Evolutionary conservation across 2,329 filamentous ascomycete genomes (phyloP), one percentile per base, ranked within the genome.

Genomic region (Dichotomopilus funicola): DNA sequence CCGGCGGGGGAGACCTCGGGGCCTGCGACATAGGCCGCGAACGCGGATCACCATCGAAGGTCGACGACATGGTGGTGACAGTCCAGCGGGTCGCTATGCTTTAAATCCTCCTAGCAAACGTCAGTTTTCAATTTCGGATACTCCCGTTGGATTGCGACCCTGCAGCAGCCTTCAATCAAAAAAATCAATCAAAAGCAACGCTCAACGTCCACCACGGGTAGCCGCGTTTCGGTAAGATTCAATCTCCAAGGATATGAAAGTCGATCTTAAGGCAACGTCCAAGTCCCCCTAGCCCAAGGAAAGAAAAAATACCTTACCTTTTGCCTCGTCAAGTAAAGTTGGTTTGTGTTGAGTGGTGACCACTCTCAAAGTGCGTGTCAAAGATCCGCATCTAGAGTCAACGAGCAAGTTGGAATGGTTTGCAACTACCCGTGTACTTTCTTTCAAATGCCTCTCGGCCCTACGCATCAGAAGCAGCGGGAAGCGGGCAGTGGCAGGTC

Each of bases 31-130:
- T 45, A n/a, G 55, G 54, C 38, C 55, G 54, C 19, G 41, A 45
- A 27, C 36, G 33, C 12, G 52, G 52, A 6, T 55, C 58, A 10
- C 38, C 37, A 27, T 27, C 19, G 27, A 43, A 55, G 8, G 58
- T 51, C 13, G 55, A 60, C 34, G 56, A 45, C 62, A 64, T 61
- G 38, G 50, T 48, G 47, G 11, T 36, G 31, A 11, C 6, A 27
- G 11, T n/a, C 19, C 4, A 46, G 31, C 40, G 6, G 35, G 47
- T 27, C 19, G 19, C 19, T 27, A 27, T 49, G 13, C 12, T 4
- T 10, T 19, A 13, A 34, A 13, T 5, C 27, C 4, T 38, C 1
- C 9, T 33, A 33, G 38, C 19, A 49, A 27, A 36, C 37, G 9
- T 35, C 19, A 48, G 43, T 53, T 13, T n/a, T 9, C 6, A 31